Evolutionary conservation across 768 basidiomycete genomes (phyloP), one percentile per base, ranked within the genome.

Genomic region (Leccinum uliginosum): DNA sequence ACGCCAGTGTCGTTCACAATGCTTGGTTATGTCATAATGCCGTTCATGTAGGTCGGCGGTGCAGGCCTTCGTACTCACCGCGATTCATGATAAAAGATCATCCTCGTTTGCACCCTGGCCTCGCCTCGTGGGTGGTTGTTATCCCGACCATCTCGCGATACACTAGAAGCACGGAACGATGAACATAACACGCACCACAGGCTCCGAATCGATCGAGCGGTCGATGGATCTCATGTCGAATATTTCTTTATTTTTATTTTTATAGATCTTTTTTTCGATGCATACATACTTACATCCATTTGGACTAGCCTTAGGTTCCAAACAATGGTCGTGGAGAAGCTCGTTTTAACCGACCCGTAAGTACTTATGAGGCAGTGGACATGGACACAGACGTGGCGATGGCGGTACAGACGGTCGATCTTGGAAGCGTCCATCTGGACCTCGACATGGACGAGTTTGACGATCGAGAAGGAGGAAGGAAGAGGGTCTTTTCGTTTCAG

Each of bases 391-490:
- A 26, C 24, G 4, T 26, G 24, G 24, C 24, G 24, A 26, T 26
- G 24, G 24, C 24, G 24, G 24, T 26, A 4, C 24, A 26, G 24
- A 6, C 4, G 24, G 24, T 26, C 24, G 24, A 26, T 26, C 4
- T 26, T 26, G 24, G 6, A 26, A 26, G 24, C 24, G 24, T 26
- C 24, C 24, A 26, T 26, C 24, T 26, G 24, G 24, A 26, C 24
- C 24, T 26, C 24, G 24, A 26, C 24, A 26, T 26, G 24, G 24
- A 26, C 4, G 6, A 26, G 6, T 26, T 26, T 26, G 24, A 26
- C 24, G 24, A 26, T 26, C 6, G 24, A 26, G 24, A 26, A 26
- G 24, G 24, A 26, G 24, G 24, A 26, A 96, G 96, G 86, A 90
- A 61, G 27, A 61, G 27, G 27, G 27, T 29, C 27, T 29, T 29